Evolutionary conservation across 148 eudicot species (phyloP), one percentile per base, ranked within the genome.

Genomic region (Silene conica): DNA sequence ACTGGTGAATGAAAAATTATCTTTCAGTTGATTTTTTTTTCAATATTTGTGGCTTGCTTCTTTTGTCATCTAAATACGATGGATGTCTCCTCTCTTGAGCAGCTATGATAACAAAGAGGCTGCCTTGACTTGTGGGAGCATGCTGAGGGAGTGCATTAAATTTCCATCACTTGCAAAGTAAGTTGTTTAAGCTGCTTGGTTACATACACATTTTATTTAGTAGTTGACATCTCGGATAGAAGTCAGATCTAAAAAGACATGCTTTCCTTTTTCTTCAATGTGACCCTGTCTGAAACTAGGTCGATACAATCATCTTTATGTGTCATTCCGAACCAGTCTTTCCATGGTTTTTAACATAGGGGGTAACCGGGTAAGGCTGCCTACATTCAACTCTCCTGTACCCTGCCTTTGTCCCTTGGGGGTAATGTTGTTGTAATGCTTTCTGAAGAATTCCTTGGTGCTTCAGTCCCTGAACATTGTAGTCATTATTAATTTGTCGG

Each of bases 41-140:
- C 34, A 31, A 34, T 11, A 58, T n/a, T 11, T 1, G 20, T 34
- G 38, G 18, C 28, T 64, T 45, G 12, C 52, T 56, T 66, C 15
- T 10, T 72, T 21, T 46, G 71, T 73, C 72, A 54, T 65, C 28
- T 73, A 62, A 63, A 38, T 19, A 69, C 38, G 57, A 73, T 82
- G 70, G n/a, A 70, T 76, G 70, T 71, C 64, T 20, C 71, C 59
- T 87, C 76, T 75, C 77, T 73, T 83, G 75, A 60, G 79, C 97
- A 95, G 99, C 86, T 90, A 95, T 66, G 99, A 95, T 78, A 95
- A 95, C 89, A 95, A 90, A 88, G 99, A 95, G 43, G 86, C 90
- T 83, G 97, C 99, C 63, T 82, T 92, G 87, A 86, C 90, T 63
- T 82, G 97, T 85, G 99, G 99, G 75, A 83, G 73, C 82, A 90